These are phyloP conservation scores for Ganoderma sp. DNA, from an alignment of 1,284 basidiomycete species.

Conservation along the genomic window DNA sequence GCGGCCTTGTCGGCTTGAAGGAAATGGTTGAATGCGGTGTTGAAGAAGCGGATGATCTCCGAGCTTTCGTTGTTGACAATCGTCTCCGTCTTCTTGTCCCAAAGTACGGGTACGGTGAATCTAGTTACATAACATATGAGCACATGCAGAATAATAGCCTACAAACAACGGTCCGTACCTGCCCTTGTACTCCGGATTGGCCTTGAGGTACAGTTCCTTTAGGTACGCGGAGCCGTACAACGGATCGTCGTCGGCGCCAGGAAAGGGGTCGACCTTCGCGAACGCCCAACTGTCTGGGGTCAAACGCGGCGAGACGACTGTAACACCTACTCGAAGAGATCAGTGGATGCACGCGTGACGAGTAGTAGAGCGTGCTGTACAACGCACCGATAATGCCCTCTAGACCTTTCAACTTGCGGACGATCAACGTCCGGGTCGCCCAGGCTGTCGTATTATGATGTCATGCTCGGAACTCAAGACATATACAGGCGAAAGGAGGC, in stretches of 20 bases:
- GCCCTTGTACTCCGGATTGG: slow-evolving; percentile 71
- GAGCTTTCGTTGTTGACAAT: slow-evolving; percentile 97
- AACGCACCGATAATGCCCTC: slow-evolving; percentile 79
- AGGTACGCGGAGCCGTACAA: slow-evolving; percentile 75
- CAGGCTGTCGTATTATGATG: slow-evolving; percentile 61
- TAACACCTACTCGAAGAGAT: slow-evolving; percentile 13
- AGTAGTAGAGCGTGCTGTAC: neutral
- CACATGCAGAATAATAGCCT: slow-evolving; percentile 76
- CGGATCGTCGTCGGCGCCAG: slow-evolving; percentile 75
- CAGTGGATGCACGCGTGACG: neutral
- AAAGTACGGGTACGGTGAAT: slow-evolving; percentile 90
- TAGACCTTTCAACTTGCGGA: slow-evolving; percentile 90
- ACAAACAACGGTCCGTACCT: slow-evolving; percentile 47
- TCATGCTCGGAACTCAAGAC: neutral
- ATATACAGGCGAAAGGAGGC: slow-evolving; percentile 37
- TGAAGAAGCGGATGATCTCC: slow-evolving; percentile 94
- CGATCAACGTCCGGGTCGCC: slow-evolving; percentile 92
- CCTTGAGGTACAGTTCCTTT: slow-evolving; percentile 86
- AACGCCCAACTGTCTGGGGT: slow-evolving; percentile 94
- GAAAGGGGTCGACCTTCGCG: slow-evolving; percentile 70
- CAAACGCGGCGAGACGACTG: slow-evolving; percentile 59
- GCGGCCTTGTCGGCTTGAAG: slow-evolving; percentile 69
- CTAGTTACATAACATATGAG: slow-evolving; percentile 43
- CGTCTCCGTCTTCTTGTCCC: slow-evolving; percentile 90
- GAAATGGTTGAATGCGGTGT: slow-evolving; percentile 80